These are phyloP conservation scores for Polymyxa betae DNA, from an alignment of 208 protist species.

Conservation along the genomic window DNA sequence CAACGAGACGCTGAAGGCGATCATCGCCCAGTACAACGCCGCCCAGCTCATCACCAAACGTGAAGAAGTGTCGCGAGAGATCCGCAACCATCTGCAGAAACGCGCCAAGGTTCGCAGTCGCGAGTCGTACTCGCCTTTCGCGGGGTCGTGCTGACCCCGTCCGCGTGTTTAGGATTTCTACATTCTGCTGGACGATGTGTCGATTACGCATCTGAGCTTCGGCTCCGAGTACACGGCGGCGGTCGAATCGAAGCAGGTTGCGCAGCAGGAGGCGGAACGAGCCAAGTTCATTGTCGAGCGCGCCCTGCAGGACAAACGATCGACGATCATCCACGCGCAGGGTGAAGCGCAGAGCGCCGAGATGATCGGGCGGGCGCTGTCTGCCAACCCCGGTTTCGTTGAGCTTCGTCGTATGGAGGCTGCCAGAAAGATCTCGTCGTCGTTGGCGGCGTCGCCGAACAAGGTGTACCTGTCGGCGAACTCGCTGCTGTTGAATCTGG, in stretches of 20 bases:
- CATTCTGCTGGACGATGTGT: constrained; percentile 94
- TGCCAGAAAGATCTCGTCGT: constrained; percentile 62
- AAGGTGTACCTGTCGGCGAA: constrained; percentile 66
- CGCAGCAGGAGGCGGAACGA: constrained; percentile 70
- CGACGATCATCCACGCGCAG: constrained; percentile 67
- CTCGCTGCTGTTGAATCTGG: constrained; percentile 66
- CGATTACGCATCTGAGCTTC: constrained; percentile 80
- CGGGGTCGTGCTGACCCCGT: background rate
- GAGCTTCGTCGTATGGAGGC: constrained; percentile 68
- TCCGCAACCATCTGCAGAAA: constrained; percentile 66
- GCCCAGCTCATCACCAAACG: constrained; percentile 97
- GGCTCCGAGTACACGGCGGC: constrained; percentile 76
- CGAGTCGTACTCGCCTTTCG: background rate
- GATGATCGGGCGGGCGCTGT: constrained; percentile 68
- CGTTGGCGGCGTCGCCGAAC: constrained; percentile 65
- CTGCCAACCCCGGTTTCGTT: constrained; percentile 66
- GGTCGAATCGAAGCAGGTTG: constrained; percentile 80
- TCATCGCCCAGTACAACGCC: constrained; percentile 98
- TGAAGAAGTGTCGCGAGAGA: constrained; percentile 81
- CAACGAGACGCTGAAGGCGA: constrained; percentile 96
- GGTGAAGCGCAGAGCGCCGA: constrained; percentile 67
- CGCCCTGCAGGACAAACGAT: constrained; percentile 68
- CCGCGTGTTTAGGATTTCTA: constrained; percentile 83
- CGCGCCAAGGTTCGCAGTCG: constrained; percentile 81
- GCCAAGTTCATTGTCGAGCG: constrained; percentile 68